Conservation (phyloP, 345 rosid species). For the Eutrema heterophyllum region DNA sequence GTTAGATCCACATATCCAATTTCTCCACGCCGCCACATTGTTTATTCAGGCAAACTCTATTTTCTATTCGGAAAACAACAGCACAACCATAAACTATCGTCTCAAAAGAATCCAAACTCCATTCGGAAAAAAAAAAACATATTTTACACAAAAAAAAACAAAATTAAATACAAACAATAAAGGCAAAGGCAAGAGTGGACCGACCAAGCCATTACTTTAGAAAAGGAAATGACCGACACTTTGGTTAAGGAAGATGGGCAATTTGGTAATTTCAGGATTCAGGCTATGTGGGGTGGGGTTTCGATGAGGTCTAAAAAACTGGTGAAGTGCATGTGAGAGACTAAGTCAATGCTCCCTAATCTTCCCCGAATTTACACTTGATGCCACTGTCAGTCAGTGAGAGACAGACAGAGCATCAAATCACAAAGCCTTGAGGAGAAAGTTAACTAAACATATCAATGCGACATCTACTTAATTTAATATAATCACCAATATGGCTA, state of each 20-base stretch:
- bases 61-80: background rate
- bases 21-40: constrained; percentile 31
- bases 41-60: constrained; percentile 9
- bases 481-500: background rate
- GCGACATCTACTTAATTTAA: background rate
- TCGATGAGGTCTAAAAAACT: constrained; percentile 10
- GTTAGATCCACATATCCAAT: constrained; percentile 27
- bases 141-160: background rate
- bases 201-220: constrained; percentile 27
- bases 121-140: background rate
- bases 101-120: constrained; percentile 14
- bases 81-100: constrained; percentile 18
- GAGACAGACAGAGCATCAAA: constrained; percentile 35
- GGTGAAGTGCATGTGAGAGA: constrained; percentile 19
- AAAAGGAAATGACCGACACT: constrained; percentile 26
- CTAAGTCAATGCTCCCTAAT: constrained; percentile 10
- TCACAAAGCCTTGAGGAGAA: constrained; percentile 16
- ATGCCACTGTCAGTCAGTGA: constrained; percentile 33
- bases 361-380: background rate
- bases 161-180: constrained; percentile 9
- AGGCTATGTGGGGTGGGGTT: constrained; percentile 23
- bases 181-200: constrained; percentile 27
- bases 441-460: constrained; percentile 14
- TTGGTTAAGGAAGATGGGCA: background rate
- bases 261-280: constrained; percentile 3